Evolutionary conservation across 2,329 filamentous ascomycete species (phyloP).

Genomic region (Calonectria pteridis): DNA sequence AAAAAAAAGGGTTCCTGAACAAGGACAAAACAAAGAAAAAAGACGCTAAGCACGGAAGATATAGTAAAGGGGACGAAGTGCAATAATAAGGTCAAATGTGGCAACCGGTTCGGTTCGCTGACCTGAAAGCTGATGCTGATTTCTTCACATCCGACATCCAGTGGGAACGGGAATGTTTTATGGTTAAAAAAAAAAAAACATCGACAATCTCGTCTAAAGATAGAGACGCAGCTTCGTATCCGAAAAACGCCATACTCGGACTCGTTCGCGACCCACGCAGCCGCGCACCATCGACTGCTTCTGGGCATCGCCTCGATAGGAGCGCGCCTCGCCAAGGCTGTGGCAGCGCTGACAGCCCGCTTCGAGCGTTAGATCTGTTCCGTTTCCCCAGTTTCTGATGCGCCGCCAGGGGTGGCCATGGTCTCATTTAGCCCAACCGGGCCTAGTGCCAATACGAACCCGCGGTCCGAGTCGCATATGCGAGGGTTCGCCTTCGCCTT

Average conservation of each 20-base stretch:
- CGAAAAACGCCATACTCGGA: neutral
- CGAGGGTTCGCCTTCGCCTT: slow-evolving; percentile 41
- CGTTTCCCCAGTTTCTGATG: slow-evolving; percentile 12
- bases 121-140: neutral
- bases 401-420: slow-evolving; percentile 13
- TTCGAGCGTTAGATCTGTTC: too few species aligned
- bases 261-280: neutral
- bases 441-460: slow-evolving; percentile 38
- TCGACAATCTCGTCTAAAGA: neutral
- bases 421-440: neutral
- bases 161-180: neutral
- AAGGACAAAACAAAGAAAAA: neutral
- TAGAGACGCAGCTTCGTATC: neutral
- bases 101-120: neutral
- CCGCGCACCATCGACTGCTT: neutral
- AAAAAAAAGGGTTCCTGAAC: neutral
- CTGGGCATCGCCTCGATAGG: neutral
- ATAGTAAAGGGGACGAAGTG: neutral
- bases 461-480: slow-evolving; percentile 32
- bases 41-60: neutral
- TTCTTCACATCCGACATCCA: too few species aligned
- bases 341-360: neutral
- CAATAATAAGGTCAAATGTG: neutral
- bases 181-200: neutral
- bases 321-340: neutral